These are phyloP conservation scores for Myriosclerotinia curreyana DNA, from an alignment of 2,329 filamentous ascomycete species.

Conservation along the genomic window DNA sequence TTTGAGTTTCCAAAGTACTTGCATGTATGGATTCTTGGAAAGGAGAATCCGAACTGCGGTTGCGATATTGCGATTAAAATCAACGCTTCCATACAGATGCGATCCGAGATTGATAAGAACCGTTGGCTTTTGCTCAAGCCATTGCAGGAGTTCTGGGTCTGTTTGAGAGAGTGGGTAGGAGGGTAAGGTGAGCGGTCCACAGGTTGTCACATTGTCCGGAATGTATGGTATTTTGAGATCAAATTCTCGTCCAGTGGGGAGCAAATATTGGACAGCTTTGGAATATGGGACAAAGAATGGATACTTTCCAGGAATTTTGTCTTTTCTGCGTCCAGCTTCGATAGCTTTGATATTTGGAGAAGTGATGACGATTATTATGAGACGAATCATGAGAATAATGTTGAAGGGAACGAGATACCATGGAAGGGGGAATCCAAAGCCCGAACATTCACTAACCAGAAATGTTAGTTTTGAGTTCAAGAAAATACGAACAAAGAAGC, in stretches of 20 bases:
- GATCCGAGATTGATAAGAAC: constrained; percentile 51
- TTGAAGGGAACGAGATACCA: constrained; percentile 45
- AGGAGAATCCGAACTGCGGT: constrained; percentile 42
- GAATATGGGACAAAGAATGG: constrained; percentile 37
- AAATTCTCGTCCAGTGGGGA: constrained; percentile 29
- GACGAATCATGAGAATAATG: constrained; percentile 41
- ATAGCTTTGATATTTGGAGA: constrained; percentile 31
- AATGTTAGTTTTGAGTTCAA: background rate
- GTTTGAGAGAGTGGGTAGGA: constrained; percentile 40
- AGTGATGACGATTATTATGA: constrained; percentile 29
- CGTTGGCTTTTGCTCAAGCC: constrained; percentile 45
- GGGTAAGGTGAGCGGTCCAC: constrained; percentile 47
- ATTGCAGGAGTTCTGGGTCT: constrained; percentile 44
- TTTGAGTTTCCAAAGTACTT: constrained; percentile 42
- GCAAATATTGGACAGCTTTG: constrained; percentile 35
- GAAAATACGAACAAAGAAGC: constrained; percentile 27
- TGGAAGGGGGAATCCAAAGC: constrained; percentile 47
- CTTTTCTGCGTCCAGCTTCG: constrained; percentile 32
- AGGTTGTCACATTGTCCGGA: constrained; percentile 45
- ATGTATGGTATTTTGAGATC: constrained; percentile 44
- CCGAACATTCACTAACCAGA: constrained; percentile 36
- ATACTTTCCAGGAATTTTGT: constrained; percentile 31
- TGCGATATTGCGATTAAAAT: constrained; percentile 43
- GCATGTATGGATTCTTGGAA: constrained; percentile 32
- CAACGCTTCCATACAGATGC: constrained; percentile 25